Percentiles rank a stretch among this genome's conserved stretches.
phyloP scores from a whole-genome alignment of 2,329 filamentous ascomycete genomes.

The Drechslerella coelobrocha region DNA sequence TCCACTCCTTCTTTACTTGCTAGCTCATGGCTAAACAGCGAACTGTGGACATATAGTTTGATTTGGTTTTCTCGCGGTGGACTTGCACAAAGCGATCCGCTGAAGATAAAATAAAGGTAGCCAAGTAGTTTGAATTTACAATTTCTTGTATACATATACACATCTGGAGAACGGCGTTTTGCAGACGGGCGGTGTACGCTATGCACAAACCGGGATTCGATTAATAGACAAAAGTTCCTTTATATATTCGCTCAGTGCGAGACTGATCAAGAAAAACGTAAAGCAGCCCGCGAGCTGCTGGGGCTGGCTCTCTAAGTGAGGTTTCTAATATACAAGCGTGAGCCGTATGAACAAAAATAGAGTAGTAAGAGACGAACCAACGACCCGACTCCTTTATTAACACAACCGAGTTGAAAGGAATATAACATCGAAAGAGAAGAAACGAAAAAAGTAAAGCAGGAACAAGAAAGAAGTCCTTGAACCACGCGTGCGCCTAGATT shows the following conservation, averaged over 20 bases:
- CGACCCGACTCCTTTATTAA: background rate
- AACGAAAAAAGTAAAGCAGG: too few relatives aligned
- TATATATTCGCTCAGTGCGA: too few relatives aligned
- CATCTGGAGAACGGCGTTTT: too few relatives aligned
- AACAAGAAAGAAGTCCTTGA: slow-evolving; percentile 2
- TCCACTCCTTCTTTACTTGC: background rate
- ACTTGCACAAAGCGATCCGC: too few relatives aligned
- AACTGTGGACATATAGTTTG: background rate
- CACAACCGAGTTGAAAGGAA: too few relatives aligned
- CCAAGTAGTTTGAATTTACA: too few relatives aligned
- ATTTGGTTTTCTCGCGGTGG: too few relatives aligned
- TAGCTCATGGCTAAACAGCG: background rate
- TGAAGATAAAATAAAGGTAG: too few relatives aligned
- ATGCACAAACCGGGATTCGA: too few relatives aligned
- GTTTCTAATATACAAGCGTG: background rate
- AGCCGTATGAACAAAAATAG: background rate
- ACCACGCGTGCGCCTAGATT: slow-evolving; percentile 1
- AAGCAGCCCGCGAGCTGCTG: background rate
- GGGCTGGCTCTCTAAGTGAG: too few relatives aligned
- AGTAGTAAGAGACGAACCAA: background rate
- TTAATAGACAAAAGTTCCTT: background rate
- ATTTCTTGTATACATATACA: background rate
- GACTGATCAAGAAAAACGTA: background rate
- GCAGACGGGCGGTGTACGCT: too few relatives aligned
- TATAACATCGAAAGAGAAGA: too few relatives aligned